Evolutionary conservation across 2,329 filamentous ascomycete genomes (phyloP).

Genomic region (Talaromyces sp.): DNA sequence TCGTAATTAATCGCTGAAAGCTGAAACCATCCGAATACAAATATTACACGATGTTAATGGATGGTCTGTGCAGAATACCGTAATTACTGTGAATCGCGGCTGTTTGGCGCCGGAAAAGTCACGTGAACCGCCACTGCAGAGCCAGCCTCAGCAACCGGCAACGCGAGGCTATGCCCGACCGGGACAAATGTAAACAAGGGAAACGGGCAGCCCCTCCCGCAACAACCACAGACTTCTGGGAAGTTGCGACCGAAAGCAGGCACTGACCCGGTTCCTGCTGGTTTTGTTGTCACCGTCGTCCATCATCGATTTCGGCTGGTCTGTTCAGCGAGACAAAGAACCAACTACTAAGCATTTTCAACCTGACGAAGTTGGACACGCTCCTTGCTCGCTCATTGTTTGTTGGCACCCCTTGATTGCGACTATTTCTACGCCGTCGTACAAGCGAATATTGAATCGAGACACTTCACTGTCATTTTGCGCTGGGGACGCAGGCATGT

Average conservation of each 20-base stretch:
- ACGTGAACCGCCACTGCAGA: conserved; percentile 2
- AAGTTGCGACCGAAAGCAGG: conserved; percentile 9
- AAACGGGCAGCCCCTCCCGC: conserved; percentile 15
- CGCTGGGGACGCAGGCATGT: conserved; percentile 36
- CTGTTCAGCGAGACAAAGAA: neutral
- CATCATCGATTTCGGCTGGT: conserved; percentile 5
- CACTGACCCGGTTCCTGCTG: conserved; percentile 1
- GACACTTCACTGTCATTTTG: conserved; percentile 16
- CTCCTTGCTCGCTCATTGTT: neutral
- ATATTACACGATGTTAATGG: neutral
- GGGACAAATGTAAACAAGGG: conserved; percentile 38
- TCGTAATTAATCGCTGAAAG: neutral
- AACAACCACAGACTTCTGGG: conserved; percentile 1
- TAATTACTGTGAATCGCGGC: neutral
- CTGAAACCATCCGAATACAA: neutral
- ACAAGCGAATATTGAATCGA: neutral
- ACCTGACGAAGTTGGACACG: neutral
- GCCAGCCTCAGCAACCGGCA: conserved; percentile 10
- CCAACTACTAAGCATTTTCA: neutral
- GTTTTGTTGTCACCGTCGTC: conserved; percentile 2
- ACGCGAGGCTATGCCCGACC: conserved; percentile 26
- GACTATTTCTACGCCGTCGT: neutral
- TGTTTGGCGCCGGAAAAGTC: neutral
- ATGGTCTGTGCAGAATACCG: neutral
- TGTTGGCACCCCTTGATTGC: conserved; percentile 16